Percentiles rank a stretch among this genome's conserved stretches.
phyloP scores from a whole-genome alignment of 495 filamentous ascomycete genomes.

The Sporormia fimetaria region DNA sequence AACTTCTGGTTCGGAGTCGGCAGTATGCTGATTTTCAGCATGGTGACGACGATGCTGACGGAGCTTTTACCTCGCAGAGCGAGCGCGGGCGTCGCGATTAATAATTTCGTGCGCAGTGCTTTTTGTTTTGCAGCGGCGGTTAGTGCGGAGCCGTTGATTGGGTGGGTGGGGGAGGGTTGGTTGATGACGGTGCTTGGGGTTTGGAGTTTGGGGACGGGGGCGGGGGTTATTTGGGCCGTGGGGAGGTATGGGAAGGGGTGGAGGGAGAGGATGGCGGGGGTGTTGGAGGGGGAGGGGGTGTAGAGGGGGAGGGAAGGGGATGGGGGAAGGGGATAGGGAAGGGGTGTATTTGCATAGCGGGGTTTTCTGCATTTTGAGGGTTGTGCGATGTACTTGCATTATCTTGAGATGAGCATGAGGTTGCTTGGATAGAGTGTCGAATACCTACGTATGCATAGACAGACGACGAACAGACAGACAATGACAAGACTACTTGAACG shows the following conservation, averaged over 20 bases:
- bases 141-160: conserved; percentile 63
- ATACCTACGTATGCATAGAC: too few species aligned
- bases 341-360: too few species aligned
- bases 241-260: conserved; percentile 52
- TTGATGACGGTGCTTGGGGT: conserved; percentile 69
- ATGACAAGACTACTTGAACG: too few species aligned
- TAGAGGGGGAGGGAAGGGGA: too few species aligned
- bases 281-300: too few species aligned
- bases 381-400: too few species aligned
- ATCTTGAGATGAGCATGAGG: too few species aligned
- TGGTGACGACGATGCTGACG: conserved; percentile 34
- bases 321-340: too few species aligned
- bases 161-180: conserved; percentile 82
- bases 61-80: conserved; percentile 79
- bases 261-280: conserved; percentile 56
- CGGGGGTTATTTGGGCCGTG: conserved; percentile 52
- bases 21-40: conserved; percentile 72
- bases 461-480: too few species aligned
- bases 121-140: conserved; percentile 67
- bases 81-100: conserved; percentile 69
- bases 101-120: conserved; percentile 76
- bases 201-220: conserved; percentile 42
- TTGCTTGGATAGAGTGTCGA: too few species aligned
- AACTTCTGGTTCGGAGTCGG: conserved; percentile 86
- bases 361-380: too few species aligned